Evolutionary conservation across 352 stramenopile species (phyloP), one percentile per base, ranked within the genome.

Genomic region (Phytophthora pinifolia): DNA sequence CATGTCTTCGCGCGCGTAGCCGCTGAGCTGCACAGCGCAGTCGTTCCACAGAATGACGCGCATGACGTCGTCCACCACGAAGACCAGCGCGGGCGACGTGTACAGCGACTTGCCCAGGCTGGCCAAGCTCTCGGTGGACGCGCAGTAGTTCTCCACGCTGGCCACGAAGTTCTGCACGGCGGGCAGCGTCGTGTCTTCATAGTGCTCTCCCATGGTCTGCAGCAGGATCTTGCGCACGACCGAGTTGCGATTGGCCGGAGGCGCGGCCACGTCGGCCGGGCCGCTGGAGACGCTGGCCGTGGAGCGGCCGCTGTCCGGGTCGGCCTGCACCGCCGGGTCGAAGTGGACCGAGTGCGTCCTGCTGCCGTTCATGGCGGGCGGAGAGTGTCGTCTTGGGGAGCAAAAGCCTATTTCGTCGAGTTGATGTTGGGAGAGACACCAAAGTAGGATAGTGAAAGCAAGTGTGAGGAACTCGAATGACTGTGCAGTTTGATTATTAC

Each of bases 41-140:
- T 94, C 84, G 48, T 94, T 94, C 84, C 84, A 94, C 13, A 94
- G 57, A 31, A 94, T 94, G 17, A 94, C 85, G 46, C 84, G 84
- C 82, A 92, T 90, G 34, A 74, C 66, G 39, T 92, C 83, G 47
- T 94, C 84, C 32, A 94, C 73, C 29, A 92, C 84, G 67, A 94
- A 92, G 20, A 92, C 81, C 31, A 92, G 54, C 1, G 80, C 69
- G 6, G 72, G 67, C 1, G 79, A 90, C 59, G 79, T 87, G 59
- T 94, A 94, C 2, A 94, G 69, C 33, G 81, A 91, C 50, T 94
- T 94, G 34, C 84, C 84, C 18, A 94, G 65, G 58, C 82, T 91
- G 27, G 78, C 76, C 32, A 94, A 67, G 44, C 79, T 92, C 69
- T 92, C 82, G 22, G 75, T 86, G 25, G 70, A 85, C 41, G 73